Conservation (phyloP, 2,329 filamentous ascomycete species). For the Colletotrichum lini region DNA sequence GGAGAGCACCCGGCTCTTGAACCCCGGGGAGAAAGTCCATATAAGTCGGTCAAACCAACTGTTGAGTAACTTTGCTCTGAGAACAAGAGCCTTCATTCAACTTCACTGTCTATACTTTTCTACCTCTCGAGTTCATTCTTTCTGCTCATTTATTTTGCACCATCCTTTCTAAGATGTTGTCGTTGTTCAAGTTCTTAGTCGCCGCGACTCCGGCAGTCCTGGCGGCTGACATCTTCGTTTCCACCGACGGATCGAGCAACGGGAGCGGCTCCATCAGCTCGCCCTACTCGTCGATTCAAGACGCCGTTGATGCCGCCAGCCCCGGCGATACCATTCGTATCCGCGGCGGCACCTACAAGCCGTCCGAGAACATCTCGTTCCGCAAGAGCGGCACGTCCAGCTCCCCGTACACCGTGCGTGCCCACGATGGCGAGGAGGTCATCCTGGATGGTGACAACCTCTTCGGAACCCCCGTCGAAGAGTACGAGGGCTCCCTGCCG, state of each 20-base stretch:
- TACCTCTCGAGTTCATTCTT: too few species aligned
- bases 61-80: too few species aligned
- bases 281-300: constrained; percentile 62
- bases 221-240: constrained; percentile 59
- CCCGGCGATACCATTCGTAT: constrained; percentile 58
- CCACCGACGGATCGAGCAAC: constrained; percentile 57
- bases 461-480: constrained; percentile 56
- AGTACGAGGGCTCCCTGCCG: constrained; percentile 55
- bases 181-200: constrained; percentile 18
- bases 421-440: constrained; percentile 59
- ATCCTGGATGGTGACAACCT: constrained; percentile 60
- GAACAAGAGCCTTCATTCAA: background rate
- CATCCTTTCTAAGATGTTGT: constrained; percentile 10
- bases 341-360: constrained; percentile 55
- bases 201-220: constrained; percentile 25
- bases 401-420: constrained; percentile 56
- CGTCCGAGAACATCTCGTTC: constrained; percentile 62
- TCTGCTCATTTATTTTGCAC: too few species aligned
- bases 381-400: constrained; percentile 57
- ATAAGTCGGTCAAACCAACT: background rate
- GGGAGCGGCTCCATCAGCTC: constrained; percentile 55
- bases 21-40: background rate
- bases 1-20: too few species aligned
- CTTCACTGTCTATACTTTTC: background rate
- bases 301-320: constrained; percentile 58